These are phyloP conservation scores for Amphicarpaea edgeworthii DNA, from an alignment of 306 rosid species.

Conservation along the genomic window DNA sequence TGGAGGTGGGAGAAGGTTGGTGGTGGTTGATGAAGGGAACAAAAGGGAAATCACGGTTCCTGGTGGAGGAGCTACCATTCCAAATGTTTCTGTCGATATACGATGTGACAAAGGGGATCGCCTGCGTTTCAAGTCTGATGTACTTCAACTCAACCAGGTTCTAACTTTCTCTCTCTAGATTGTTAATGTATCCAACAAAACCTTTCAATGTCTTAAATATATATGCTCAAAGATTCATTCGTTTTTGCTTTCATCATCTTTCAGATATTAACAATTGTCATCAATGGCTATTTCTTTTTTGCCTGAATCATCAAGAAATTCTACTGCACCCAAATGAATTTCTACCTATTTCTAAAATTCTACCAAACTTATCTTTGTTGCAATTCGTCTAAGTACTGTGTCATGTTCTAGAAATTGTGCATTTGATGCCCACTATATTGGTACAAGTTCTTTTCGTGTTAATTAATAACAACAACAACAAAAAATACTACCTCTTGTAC, in stretches of 20 bases:
- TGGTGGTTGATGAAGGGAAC: constrained; percentile 61
- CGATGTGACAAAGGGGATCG: constrained; percentile 86
- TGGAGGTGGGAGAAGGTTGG: constrained; percentile 53
- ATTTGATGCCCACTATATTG: neutral
- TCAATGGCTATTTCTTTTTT: neutral
- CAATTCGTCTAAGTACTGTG: neutral
- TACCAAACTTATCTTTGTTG: neutral
- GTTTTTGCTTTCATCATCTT: too few species aligned
- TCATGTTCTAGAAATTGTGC: neutral
- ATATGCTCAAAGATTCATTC: too few species aligned
- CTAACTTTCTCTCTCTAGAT: neutral
- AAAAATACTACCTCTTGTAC: too few species aligned
- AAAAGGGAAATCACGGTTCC: constrained; percentile 70
- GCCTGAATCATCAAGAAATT: neutral
- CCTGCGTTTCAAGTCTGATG: constrained; percentile 80
- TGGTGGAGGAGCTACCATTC: constrained; percentile 50
- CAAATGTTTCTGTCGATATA: constrained; percentile 71
- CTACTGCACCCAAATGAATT: neutral
- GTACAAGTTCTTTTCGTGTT: neutral
- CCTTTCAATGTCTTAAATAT: too few species aligned
- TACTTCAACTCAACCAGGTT: constrained; percentile 80
- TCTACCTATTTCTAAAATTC: neutral
- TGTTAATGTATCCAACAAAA: too few species aligned
- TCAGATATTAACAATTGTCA: too few species aligned
- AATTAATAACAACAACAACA: too few species aligned